These are phyloP conservation scores for Talaromyces sp. DNA, from an alignment of 2,329 filamentous ascomycete genomes.

Conservation along the genomic window DNA sequence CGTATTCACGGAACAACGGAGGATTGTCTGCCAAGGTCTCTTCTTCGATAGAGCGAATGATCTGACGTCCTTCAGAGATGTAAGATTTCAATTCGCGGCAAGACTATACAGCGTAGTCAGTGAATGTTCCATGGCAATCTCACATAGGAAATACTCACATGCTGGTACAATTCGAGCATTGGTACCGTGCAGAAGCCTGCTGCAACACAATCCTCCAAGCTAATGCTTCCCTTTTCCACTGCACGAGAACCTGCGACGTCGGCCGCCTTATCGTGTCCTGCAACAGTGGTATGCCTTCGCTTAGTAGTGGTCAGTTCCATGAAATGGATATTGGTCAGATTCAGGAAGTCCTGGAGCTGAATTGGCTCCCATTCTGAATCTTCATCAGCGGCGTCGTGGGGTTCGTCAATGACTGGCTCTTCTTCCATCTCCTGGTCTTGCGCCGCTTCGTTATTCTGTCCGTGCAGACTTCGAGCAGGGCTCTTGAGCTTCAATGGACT, in stretches of 20 bases:
- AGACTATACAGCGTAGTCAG: slow-evolving; percentile 49
- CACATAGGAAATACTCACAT: slow-evolving; percentile 54
- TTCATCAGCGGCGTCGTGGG: slow-evolving; percentile 44
- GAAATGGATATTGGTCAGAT: slow-evolving; percentile 94
- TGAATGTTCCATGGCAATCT: background rate
- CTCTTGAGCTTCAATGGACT: slow-evolving; percentile 30
- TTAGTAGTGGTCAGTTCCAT: slow-evolving; percentile 99
- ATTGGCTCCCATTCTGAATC: slow-evolving; percentile 60
- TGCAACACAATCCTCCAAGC: slow-evolving; percentile 74
- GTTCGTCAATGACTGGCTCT: slow-evolving; percentile 47
- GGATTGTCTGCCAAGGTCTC: slow-evolving; percentile 90
- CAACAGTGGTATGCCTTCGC: slow-evolving; percentile 76
- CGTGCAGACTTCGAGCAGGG: slow-evolving; percentile 30
- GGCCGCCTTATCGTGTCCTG: slow-evolving; percentile 43
- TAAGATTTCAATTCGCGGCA: slow-evolving; percentile 96
- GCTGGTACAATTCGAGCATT: slow-evolving; percentile 91
- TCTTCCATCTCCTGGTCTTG: slow-evolving; percentile 39
- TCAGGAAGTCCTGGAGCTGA: slow-evolving; percentile 86
- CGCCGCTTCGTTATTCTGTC: slow-evolving; percentile 17
- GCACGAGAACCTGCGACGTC: slow-evolving; percentile 25
- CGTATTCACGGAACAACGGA: slow-evolving; percentile 85
- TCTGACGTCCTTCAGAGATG: slow-evolving; percentile 85
- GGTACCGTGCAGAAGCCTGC: slow-evolving; percentile 89
- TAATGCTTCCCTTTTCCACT: slow-evolving; percentile 27
- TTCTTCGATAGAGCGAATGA: slow-evolving; percentile 85